Evolutionary conservation across 1,139 yeast species (phyloP).

Genomic region (Lizanozyma gosingica): DNA sequence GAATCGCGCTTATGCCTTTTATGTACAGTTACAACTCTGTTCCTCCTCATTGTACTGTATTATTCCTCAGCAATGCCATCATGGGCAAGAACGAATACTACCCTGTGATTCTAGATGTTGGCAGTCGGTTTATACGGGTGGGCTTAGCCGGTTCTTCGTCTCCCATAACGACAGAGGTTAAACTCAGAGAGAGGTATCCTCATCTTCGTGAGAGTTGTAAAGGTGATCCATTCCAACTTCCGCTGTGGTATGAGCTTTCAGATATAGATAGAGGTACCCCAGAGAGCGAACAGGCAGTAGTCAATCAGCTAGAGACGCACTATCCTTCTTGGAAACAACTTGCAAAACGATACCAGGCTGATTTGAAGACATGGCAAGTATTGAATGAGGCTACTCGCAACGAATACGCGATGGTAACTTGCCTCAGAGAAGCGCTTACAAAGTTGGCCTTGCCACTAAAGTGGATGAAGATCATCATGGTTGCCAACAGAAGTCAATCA

Average conservation of each 20-base stretch:
- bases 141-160: not conserved
- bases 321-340: not conserved
- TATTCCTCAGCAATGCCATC: too few relatives aligned
- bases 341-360: not conserved
- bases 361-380: not conserved
- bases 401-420: not conserved
- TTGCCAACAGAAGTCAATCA: not conserved
- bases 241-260: not conserved
- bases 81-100: not conserved
- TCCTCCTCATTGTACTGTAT: too few relatives aligned
- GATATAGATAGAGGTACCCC: not conserved
- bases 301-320: not conserved
- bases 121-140: not conserved
- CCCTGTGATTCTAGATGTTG: not conserved
- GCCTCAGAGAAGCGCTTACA: not conserved
- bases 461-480: not conserved
- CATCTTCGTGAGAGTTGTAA: not conserved
- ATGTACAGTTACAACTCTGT: too few relatives aligned
- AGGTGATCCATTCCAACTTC: not conserved
- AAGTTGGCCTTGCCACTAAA: not conserved
- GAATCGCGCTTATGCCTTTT: too few relatives aligned
- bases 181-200: not conserved
- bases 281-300: not conserved
- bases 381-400: not conserved
- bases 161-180: not conserved